Evolutionary conservation across 2,329 filamentous ascomycete genomes (phyloP).

Genomic region (Pseudocercospora pini-densiflorae): DNA sequence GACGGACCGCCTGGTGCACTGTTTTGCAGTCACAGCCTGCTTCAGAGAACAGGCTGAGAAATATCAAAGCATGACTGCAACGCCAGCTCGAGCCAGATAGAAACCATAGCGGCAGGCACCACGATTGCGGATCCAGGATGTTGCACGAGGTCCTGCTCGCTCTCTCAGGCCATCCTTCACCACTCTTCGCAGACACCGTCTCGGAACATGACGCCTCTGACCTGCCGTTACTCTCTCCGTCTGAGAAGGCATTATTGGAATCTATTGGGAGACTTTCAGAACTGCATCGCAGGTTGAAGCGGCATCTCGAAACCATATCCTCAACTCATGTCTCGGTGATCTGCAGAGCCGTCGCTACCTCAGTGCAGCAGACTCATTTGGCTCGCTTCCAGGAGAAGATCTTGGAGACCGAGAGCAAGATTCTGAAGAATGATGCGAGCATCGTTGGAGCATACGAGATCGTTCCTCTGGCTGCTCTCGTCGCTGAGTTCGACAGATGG

Average conservation of each 20-base stretch:
- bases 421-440: constrained; percentile 75
- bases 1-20: neutral
- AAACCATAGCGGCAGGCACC: neutral
- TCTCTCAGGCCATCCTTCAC: constrained; percentile 90
- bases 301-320: constrained; percentile 68
- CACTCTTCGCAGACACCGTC: constrained; percentile 67
- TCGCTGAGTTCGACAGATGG: constrained; percentile 87
- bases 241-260: constrained; percentile 80
- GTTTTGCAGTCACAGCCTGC: neutral
- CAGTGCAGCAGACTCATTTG: constrained; percentile 75
- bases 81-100: neutral
- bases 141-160: constrained; percentile 98
- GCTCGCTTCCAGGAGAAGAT: constrained; percentile 81
- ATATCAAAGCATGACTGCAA: neutral
- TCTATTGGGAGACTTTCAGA: constrained; percentile 78
- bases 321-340: constrained; percentile 77
- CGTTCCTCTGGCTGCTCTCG: constrained; percentile 84
- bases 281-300: constrained; percentile 73
- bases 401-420: constrained; percentile 78
- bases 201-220: constrained; percentile 36
- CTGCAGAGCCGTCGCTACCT: constrained; percentile 83
- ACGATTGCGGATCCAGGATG: constrained; percentile 60
- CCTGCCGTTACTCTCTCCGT: constrained; percentile 66
- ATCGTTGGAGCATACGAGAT: constrained; percentile 92
- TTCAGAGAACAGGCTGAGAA: neutral